Percentiles rank a stretch among this genome's conserved stretches.
Conservation (phyloP, 1,139 yeast genomes). For the Oligophagozyma castellii region DNA sequence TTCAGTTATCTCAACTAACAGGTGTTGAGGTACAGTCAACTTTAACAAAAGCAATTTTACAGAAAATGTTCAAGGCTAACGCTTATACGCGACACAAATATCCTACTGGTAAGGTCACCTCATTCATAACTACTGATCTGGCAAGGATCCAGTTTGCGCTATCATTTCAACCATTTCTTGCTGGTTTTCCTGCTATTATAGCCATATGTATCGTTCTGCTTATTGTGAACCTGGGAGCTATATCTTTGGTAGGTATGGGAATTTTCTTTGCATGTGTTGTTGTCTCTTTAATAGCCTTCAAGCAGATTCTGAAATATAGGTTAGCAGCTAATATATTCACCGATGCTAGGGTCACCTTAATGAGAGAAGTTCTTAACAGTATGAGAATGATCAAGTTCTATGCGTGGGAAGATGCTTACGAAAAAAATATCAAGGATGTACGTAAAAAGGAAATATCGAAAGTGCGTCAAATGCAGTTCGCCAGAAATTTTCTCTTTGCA, state of each 20-base stretch:
- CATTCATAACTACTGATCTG: constrained; percentile 65
- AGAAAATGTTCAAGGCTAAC: constrained; percentile 50
- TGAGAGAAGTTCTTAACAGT: constrained; percentile 39
- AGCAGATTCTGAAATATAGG: constrained; percentile 32
- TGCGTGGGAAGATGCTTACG: constrained; percentile 51
- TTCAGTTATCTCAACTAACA: constrained; percentile 44
- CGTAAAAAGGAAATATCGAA: constrained; percentile 35
- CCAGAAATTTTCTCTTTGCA: constrained; percentile 47
- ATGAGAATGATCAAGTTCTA: constrained; percentile 41
- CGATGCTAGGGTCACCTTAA: constrained; percentile 35
- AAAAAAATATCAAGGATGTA: constrained; percentile 30
- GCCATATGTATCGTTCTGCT: constrained; percentile 49
- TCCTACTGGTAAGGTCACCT: constrained; percentile 58
- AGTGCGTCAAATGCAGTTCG: constrained; percentile 36
- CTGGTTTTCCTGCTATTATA: constrained; percentile 50
- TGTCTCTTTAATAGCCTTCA: constrained; percentile 26
- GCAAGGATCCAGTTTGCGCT: constrained; percentile 69
- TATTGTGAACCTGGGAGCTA: constrained; percentile 55
- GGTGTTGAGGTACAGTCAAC: constrained; percentile 62
- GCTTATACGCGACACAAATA: constrained; percentile 45
- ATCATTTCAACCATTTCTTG: constrained; percentile 52
- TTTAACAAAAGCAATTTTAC: constrained; percentile 49
- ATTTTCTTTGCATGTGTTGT: constrained; percentile 30
- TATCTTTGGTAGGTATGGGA: constrained; percentile 58
- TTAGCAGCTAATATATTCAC: constrained; percentile 34